phyloP scores from a whole-genome alignment of 1,284 basidiomycete genomes.

The Trichosporon inkin region DNA sequence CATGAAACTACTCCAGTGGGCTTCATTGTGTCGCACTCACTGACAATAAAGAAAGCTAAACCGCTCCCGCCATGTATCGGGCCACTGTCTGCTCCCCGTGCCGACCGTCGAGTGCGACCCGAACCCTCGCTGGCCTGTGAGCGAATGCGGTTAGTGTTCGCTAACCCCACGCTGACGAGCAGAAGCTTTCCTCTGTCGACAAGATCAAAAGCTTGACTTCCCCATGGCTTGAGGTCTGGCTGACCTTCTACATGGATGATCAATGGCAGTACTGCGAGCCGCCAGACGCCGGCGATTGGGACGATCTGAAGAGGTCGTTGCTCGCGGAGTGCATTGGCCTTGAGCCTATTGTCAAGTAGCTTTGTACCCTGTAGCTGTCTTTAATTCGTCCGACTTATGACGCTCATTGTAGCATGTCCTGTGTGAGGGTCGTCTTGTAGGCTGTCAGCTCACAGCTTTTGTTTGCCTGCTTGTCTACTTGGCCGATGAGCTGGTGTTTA shows the following conservation, averaged over 20 bases:
- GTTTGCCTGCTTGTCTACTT: too few relatives aligned
- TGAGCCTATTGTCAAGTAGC: not conserved
- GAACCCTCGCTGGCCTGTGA: not conserved
- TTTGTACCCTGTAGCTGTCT: not conserved
- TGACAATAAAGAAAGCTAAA: not conserved
- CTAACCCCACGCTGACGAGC: not conserved
- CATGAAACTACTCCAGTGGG: slow-evolving; percentile 1
- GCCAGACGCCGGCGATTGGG: not conserved
- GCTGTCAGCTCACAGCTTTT: too few relatives aligned
- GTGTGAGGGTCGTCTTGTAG: too few relatives aligned
- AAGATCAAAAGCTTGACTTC: not conserved
- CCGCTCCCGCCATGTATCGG: not conserved
- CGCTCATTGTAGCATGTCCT: not conserved
- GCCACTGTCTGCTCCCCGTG: not conserved
- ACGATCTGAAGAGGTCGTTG: not conserved
- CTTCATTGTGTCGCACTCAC: not conserved
- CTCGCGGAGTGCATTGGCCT: slow-evolving; percentile 1
- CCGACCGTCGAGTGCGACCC: not conserved
- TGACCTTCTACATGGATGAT: slow-evolving; percentile 4
- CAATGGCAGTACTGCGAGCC: slow-evolving; percentile 6
- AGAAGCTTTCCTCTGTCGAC: not conserved
- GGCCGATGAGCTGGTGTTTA: too few relatives aligned
- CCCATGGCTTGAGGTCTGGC: slow-evolving; percentile 5
- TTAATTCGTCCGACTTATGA: not conserved
- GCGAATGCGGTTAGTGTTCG: not conserved